Base-by-base conservation (phyloP, 2,329 filamentous ascomycete genomes). In the Neonectria hederae region DNA sequence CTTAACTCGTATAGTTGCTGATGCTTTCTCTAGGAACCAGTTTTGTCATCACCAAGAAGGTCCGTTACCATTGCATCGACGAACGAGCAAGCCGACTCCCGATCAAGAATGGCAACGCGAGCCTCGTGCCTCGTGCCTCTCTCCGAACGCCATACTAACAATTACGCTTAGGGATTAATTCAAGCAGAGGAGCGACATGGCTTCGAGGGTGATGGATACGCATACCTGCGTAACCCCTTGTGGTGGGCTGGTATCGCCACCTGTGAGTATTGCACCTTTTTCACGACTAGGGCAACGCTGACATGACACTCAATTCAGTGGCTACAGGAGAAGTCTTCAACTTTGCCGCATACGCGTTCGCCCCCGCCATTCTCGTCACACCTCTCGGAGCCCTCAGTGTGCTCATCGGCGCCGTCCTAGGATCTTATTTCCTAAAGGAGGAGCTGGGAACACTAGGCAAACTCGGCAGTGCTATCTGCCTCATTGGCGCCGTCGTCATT, bases 31-130 rank as follows among this genome's bases (percentile, higher is more conserved):
- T 73, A 96, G 93, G 94, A 76, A 94, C 93, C 55, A 97, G 94
- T 86, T 99, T 99, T 80, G 95, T 99, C 72, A 97, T 99, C 75
- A 99, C 97, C 52, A 99, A 99, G 83, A 98, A 97, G 87, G 92
- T 96, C 83, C 79, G 75, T 71, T 42, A 21, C 32, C 24, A 14
- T 43, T 35, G 22, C 43, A 26, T 48, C 32, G 24, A 10, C 51
- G 24, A 67, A 10, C 52, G 19, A 38, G 42, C 42, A 30, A 52
- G 21, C 26, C 28, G 22, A 40, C 35, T 48, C 52, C 48, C 19
- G 22, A 21, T 28, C 30, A 17, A 14, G 17, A 11, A 22, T 24
- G 26, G 14, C 28, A 35, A 30, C 10, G 5, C 10, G 28, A 19
- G 30, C 19, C 45, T 43, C 22, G 28, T 30, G 30, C 19, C 45